These are phyloP conservation scores for Pythium coloratum DNA, from an alignment of 352 stramenopile species.

Conservation along the genomic window DNA sequence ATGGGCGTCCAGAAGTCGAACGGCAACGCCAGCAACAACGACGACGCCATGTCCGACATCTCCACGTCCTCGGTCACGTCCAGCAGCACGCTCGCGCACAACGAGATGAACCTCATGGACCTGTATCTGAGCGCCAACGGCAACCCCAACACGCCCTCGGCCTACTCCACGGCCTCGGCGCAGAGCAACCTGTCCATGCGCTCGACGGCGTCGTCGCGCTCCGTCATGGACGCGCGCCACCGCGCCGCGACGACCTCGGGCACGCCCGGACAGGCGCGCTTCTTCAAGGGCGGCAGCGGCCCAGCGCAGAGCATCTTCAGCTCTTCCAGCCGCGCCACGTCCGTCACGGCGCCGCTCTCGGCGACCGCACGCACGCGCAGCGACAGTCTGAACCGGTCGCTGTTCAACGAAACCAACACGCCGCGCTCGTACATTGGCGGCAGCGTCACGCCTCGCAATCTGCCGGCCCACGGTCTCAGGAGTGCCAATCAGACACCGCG, in stretches of 20 bases:
- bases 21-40: constrained; percentile 21
- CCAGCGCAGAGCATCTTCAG: constrained; percentile 25
- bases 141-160: constrained; percentile 62
- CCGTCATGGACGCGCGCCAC: constrained; percentile 42
- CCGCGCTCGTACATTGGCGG: constrained; percentile 77
- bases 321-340: constrained; percentile 13
- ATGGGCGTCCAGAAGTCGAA: constrained; percentile 76
- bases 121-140: constrained; percentile 64
- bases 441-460: constrained; percentile 52
- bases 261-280: constrained; percentile 23
- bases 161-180: constrained; percentile 73
- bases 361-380: constrained; percentile 21
- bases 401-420: constrained; percentile 66
- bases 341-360: constrained; percentile 16
- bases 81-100: constrained; percentile 75
- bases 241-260: constrained; percentile 13
- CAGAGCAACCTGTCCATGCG: constrained; percentile 81
- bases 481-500: background rate
- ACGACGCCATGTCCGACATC: constrained; percentile 68
- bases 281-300: constrained; percentile 26
- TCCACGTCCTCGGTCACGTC: constrained; percentile 80
- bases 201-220: constrained; percentile 68
- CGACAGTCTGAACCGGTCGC: constrained; percentile 30
- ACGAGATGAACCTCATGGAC: constrained; percentile 86
- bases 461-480: constrained; percentile 5